Conservation (phyloP, 23 red algal genomes). For the Gracilaria gracilis region DNA sequence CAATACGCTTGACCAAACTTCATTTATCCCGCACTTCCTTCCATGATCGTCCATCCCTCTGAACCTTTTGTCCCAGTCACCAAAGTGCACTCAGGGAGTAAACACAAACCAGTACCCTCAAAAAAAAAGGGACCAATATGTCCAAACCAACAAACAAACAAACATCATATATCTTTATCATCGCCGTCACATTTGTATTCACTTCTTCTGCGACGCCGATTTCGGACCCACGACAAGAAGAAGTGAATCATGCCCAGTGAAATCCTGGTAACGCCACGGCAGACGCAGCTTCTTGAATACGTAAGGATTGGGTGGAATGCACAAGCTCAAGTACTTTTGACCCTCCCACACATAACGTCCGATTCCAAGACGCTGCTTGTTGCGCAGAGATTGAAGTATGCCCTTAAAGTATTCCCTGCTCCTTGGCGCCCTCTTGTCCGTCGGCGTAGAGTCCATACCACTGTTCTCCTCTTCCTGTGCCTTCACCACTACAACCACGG, state of each 20-base stretch:
- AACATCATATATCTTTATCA: conserved; percentile 52
- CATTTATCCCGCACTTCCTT: conserved; percentile 38
- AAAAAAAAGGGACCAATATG: conserved; percentile 7
- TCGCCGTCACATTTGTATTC: conserved; percentile 21
- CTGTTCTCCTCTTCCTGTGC: conserved; percentile 37
- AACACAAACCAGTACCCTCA: background rate
- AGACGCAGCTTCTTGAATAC: conserved; percentile 61
- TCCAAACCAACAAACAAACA: conserved; percentile 47
- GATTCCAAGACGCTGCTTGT: conserved; percentile 59
- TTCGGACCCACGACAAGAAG: conserved; percentile 72
- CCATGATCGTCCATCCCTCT: conserved; percentile 4
- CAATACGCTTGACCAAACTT: conserved; percentile 37
- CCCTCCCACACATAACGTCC: conserved; percentile 26
- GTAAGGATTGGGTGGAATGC: conserved; percentile 59
- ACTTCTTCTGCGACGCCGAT: conserved; percentile 32
- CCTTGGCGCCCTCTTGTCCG: conserved; percentile 35
- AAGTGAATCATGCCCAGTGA: conserved; percentile 56
- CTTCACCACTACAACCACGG: conserved; percentile 71
- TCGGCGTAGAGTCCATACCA: conserved; percentile 1
- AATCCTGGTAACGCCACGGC: conserved; percentile 64
- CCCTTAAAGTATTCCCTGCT: conserved; percentile 54
- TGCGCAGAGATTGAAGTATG: conserved; percentile 54
- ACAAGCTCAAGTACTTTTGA: conserved; percentile 57
- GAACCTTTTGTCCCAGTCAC: background rate
- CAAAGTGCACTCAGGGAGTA: background rate